Conservation (phyloP, 225 moss, liverwort and hornwort genomes). For the Climacium dendroides region DNA sequence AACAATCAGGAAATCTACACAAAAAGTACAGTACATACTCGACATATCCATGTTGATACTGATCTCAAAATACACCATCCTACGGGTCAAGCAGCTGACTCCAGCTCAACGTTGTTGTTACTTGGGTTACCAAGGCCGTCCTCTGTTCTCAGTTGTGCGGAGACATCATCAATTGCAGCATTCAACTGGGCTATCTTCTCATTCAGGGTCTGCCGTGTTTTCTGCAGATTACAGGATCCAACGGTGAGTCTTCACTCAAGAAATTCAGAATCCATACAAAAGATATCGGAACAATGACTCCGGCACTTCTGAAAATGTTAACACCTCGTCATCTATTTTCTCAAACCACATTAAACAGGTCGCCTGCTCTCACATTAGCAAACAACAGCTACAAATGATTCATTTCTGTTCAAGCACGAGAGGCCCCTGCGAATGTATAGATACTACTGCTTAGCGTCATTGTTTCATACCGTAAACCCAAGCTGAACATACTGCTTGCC, state of each 20-base stretch:
- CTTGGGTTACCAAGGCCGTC: slow-evolving; percentile 51
- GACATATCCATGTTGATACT: neutral
- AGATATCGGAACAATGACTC: neutral
- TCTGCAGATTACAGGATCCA: slow-evolving; percentile 26
- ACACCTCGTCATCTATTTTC: neutral
- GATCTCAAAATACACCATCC: neutral
- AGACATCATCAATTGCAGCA: slow-evolving; percentile 92
- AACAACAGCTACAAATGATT: neutral
- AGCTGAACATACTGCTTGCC: neutral
- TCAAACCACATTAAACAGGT: neutral
- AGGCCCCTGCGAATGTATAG: neutral
- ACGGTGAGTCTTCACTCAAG: neutral
- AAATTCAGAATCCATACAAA: neutral
- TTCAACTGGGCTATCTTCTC: slow-evolving; percentile 98
- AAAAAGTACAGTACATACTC: neutral
- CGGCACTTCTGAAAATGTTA: neutral
- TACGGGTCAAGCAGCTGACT: slow-evolving; percentile 25
- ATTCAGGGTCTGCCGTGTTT: slow-evolving; percentile 82
- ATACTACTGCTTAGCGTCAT: neutral
- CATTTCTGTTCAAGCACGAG: neutral
- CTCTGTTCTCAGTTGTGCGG: slow-evolving; percentile 83
- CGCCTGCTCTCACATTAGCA: neutral
- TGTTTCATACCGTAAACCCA: neutral
- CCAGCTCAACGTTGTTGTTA: slow-evolving; percentile 37
- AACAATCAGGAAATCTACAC: neutral